Evolutionary conservation across 2,329 filamentous ascomycete species (phyloP).

Genomic region (Claviceps purpurea): DNA sequence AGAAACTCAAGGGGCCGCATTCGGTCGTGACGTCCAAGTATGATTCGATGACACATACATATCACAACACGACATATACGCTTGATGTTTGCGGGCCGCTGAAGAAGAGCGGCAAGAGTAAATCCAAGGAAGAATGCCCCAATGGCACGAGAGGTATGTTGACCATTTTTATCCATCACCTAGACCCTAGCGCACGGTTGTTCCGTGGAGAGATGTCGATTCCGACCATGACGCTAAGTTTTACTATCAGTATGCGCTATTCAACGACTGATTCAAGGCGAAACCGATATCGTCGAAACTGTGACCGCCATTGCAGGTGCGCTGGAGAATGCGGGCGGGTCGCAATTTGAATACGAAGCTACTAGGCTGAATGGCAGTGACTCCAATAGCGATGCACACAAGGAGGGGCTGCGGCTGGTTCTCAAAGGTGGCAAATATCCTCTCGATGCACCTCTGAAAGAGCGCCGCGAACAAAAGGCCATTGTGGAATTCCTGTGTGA

Average conservation of each 20-base stretch:
- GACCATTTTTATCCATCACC: not conserved
- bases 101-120: slow-evolving; percentile 42
- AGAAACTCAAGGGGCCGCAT: slow-evolving; percentile 51
- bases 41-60: slow-evolving; percentile 35
- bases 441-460: slow-evolving; percentile 34
- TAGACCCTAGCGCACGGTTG: no score
- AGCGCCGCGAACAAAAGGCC: slow-evolving; percentile 52
- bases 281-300: slow-evolving; percentile 34
- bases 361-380: slow-evolving; percentile 52
- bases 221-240: not conserved
- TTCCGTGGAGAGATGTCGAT: not conserved
- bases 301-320: slow-evolving; percentile 66
- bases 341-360: slow-evolving; percentile 49
- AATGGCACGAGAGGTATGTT: slow-evolving; percentile 51
- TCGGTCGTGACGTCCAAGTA: slow-evolving; percentile 48
- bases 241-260: slow-evolving; percentile 59
- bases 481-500: slow-evolving; percentile 82
- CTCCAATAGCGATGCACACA: slow-evolving; percentile 49
- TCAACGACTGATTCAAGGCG: slow-evolving; percentile 39
- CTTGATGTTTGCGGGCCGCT: slow-evolving; percentile 62
- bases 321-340: slow-evolving; percentile 44
- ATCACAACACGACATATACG: slow-evolving; percentile 64
- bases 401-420: slow-evolving; percentile 59
- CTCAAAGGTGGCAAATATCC: slow-evolving; percentile 47
- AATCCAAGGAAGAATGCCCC: slow-evolving; percentile 49